These are phyloP conservation scores for Heliamphora exappendiculata DNA, from an alignment of 148 eudicot genomes.

Conservation along the genomic window DNA sequence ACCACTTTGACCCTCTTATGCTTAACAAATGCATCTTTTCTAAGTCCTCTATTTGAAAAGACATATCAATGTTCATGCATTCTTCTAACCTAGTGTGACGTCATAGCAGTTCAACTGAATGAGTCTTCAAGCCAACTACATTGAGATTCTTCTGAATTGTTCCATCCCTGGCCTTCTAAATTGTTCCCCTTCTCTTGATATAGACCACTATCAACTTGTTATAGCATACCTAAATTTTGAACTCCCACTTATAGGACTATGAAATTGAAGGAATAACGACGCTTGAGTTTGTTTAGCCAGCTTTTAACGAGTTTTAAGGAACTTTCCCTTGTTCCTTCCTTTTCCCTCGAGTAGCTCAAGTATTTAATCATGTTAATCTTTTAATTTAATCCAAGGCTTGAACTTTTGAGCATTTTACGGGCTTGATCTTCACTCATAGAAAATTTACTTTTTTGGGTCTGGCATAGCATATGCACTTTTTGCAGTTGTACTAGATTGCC, in stretches of 20 bases:
- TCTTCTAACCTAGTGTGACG: too few species aligned
- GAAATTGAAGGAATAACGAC: too few species aligned
- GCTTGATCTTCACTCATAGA: not conserved
- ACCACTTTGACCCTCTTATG: too few species aligned
- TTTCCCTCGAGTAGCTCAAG: not conserved
- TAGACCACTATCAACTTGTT: not conserved
- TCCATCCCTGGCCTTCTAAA: not conserved
- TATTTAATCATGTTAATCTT: too few species aligned
- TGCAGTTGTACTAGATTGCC: not conserved
- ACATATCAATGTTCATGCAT: too few species aligned
- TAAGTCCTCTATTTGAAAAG: too few species aligned
- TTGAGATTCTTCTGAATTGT: not conserved
- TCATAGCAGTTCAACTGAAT: too few species aligned
- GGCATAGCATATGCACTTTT: not conserved
- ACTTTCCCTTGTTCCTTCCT: not conserved
- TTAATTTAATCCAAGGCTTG: too few species aligned
- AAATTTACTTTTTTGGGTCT: not conserved
- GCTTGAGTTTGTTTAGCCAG: not conserved
- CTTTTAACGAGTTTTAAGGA: not conserved
- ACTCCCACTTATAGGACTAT: not conserved
- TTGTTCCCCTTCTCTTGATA: not conserved
- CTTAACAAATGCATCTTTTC: too few species aligned
- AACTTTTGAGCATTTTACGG: too few species aligned
- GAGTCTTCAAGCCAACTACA: not conserved
- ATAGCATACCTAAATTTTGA: not conserved